Evolutionary conservation across 306 rosid genomes (phyloP), one percentile per base, ranked within the genome.

Genomic region (Fragaria vesca): DNA sequence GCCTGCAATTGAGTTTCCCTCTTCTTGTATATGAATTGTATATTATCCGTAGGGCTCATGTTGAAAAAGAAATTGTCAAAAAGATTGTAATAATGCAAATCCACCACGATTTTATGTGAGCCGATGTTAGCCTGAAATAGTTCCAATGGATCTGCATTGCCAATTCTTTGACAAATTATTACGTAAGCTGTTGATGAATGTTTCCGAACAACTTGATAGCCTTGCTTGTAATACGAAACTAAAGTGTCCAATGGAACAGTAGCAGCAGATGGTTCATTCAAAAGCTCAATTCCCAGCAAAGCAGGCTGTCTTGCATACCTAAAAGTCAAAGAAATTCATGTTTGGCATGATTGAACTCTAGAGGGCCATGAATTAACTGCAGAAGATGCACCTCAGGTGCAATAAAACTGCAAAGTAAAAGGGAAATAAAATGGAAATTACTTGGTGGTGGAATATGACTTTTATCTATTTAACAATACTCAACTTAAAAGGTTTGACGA

Each of bases 101-200:
- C 94, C 66, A 90, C 81, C 45, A 86, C 94, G 21, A 88, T 21
- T 66, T 90, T 85, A 76, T 75, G 84, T 10, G 88, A 75, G 52
- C 89, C 89, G 46, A 88, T 83, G 80, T 90, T 43, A 45, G 98
- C 93, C 73, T 87, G 86, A 84, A 81, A 88, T 82, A 94, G 97
- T 81, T 94, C 98, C 86, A 78, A 13, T 40, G 97, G 97, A 87
- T 94, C 97, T 67, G 98, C 93, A 42, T 81, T 72, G 61, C 98
- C 97, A 47, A 92, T 92, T 85, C 97, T 88, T 84, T 92, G 97
- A 88, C 97, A 94, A 75, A 94, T 75, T 87, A 95, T 89, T 69
- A 92, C 97, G 67, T 95, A 89, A 54, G 90, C 91, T 3, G 89
- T 80, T 62, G 89, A n/a, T 1, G 97, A 92, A 79, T 92, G 73